Percentiles rank a stretch among this genome's conserved stretches.
Conservation (phyloP, 768 basidiomycete genomes). For the Termitomyces sp. region DNA sequence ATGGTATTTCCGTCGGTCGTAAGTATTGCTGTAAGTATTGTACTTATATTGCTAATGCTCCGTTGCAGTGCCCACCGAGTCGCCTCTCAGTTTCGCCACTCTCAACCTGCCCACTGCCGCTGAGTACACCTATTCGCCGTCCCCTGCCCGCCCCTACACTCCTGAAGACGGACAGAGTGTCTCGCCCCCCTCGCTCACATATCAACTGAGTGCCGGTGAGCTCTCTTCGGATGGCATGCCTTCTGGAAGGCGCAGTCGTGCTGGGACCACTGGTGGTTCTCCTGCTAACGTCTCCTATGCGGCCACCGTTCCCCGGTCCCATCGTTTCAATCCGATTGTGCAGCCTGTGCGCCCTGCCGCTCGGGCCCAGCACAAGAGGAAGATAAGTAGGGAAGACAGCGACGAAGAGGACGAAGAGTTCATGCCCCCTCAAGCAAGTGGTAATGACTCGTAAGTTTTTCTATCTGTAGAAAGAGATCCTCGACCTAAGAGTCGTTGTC, state of each 20-base stretch:
- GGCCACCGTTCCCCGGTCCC: conserved; percentile 65
- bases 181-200: conserved; percentile 63
- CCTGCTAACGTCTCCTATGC: conserved; percentile 44
- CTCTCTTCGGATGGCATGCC: conserved; percentile 66
- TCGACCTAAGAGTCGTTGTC: neutral
- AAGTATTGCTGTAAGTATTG: conserved; percentile 23
- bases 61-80: conserved; percentile 45
- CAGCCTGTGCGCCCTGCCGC: conserved; percentile 51
- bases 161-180: conserved; percentile 58
- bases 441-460: conserved; percentile 47
- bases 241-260: conserved; percentile 61
- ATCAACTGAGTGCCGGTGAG: conserved; percentile 66
- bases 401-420: conserved; percentile 77
- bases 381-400: conserved; percentile 49
- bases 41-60: conserved; percentile 9
- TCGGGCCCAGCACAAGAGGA: conserved; percentile 37
- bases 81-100: conserved; percentile 59
- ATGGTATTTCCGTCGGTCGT: conserved; percentile 63
- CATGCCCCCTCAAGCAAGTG: conserved; percentile 41
- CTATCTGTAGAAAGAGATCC: neutral
- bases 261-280: conserved; percentile 40
- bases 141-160: conserved; percentile 63
- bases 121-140: conserved; percentile 54
- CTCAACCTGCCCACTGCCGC: conserved; percentile 47
- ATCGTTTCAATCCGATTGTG: conserved; percentile 74